phyloP scores from a whole-genome alignment of 1,284 basidiomycete species.

The Bjerkandera adusta region DNA sequence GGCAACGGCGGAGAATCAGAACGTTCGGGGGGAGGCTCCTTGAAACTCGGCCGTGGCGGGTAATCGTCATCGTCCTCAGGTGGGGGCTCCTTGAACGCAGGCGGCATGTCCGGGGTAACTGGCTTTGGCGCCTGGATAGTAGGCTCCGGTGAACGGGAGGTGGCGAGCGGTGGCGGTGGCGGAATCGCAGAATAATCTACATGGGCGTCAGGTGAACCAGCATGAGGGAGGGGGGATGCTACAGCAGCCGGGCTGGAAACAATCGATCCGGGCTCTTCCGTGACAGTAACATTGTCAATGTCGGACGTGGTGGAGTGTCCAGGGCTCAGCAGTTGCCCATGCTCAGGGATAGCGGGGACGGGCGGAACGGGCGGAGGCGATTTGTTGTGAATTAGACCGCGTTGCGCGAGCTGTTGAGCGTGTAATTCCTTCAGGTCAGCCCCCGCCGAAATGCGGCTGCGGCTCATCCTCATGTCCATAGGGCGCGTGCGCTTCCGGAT shows the following conservation, averaged over 20 bases:
- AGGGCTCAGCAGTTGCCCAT: slow-evolving; percentile 9
- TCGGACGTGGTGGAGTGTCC: slow-evolving; percentile 6
- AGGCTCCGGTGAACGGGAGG: slow-evolving; percentile 18
- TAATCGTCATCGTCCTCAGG: slow-evolving; percentile 39
- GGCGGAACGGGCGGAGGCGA: slow-evolving; percentile 22
- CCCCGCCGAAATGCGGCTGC: slow-evolving; percentile 44
- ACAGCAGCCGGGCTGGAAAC: slow-evolving; percentile 4
- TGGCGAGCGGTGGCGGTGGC: slow-evolving; percentile 37
- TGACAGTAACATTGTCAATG: slow-evolving; percentile 10
- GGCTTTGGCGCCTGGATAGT: slow-evolving; percentile 3
- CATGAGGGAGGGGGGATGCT: slow-evolving; percentile 3
- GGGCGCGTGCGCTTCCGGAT: slow-evolving; percentile 85
- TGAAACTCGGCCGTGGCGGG: slow-evolving; percentile 49
- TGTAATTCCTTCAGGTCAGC: slow-evolving; percentile 50
- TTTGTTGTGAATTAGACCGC: slow-evolving; percentile 22
- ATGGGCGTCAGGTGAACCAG: slow-evolving; percentile 10
- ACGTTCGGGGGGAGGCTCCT: slow-evolving; percentile 41
- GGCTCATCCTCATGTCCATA: slow-evolving; percentile 84
- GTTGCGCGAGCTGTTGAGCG: slow-evolving; percentile 46
- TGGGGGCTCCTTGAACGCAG: slow-evolving; percentile 38
- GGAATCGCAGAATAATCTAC: slow-evolving; percentile 3
- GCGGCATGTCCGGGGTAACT: slow-evolving; percentile 20
- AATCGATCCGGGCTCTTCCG: slow-evolving; percentile 16
- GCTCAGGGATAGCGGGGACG: slow-evolving; percentile 11
- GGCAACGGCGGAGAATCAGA: slow-evolving; percentile 29